Evolutionary conservation across 2,329 filamentous ascomycete genomes (phyloP), one percentile per base, ranked within the genome.

Genomic region (Periconia sp.): DNA sequence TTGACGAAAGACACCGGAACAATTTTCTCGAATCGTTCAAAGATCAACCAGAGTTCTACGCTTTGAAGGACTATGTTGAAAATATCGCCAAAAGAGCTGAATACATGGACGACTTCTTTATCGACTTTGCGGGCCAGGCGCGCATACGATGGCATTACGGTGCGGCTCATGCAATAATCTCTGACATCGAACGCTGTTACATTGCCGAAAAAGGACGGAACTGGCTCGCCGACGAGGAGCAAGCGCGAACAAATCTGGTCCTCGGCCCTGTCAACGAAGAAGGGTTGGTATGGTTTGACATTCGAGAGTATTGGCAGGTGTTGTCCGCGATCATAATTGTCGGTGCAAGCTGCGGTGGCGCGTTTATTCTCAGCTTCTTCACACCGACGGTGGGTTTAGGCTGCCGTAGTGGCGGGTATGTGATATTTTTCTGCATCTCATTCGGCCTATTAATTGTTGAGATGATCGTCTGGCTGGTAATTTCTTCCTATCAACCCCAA

Each of bases 381-480:
- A 79, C 77, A 0, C 78, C 78, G 0, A 79, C 77, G 0, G 76
- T 79, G 0, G 77, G 78, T 1, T 63, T 79, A 0, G 76, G 76
- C 0, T 78, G 65, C 31, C 63, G 66, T 0, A 67, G 73, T 40
- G 76, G 76, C 1, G 76, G 75, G 3, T 80, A 79, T 53, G 67
- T 74, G n/a, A 68, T 79, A 15, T 79, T 77, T 53, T 65, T 70
- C 20, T 43, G 62, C 18, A 50, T 74, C 2, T 61, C 70, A 6
- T 50, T 71, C 0, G 63, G 67, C 0, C 58, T 76, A 2, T 60
- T 79, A n/a, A 49, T 75, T 15, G 49, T 72, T 2, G 76, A 79
- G 45, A 69, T 76, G 56, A 35, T 60, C 1, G 64, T 75, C 0
- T 77, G 75, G 75, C 67, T 65, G 9, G 44, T 52, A 9, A 19